A percentile compares a stretch with the other conserved stretches of the same genome.
phyloP scores from a whole-genome alignment of 768 basidiomycete species.

The Hebeloma cylindrosporum region DNA sequence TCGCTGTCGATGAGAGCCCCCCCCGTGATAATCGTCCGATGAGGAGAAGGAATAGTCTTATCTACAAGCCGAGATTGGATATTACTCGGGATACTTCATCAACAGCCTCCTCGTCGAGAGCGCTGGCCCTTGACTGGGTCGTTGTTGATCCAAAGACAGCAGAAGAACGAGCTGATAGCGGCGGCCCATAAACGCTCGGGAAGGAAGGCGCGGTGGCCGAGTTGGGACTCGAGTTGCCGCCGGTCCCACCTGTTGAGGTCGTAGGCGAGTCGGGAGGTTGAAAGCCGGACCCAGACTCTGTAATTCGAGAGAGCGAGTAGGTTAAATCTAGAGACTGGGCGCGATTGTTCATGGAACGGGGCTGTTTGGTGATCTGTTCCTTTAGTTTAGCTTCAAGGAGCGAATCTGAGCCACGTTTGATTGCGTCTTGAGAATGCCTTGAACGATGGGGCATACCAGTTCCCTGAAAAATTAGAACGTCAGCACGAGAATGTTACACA shows the following conservation, averaged over 20 bases:
- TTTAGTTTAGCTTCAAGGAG: constrained; percentile 82
- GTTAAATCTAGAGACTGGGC: constrained; percentile 90
- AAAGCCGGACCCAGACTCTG: constrained; percentile 61
- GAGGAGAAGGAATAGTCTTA: no score
- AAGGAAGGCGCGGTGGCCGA: constrained; percentile 78
- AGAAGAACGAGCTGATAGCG: constrained; percentile 38
- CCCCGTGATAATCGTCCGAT: constrained; percentile 23
- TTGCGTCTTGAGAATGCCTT: constrained; percentile 69
- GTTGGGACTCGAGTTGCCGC: constrained; percentile 76
- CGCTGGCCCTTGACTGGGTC: constrained; percentile 37
- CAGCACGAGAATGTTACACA: constrained; percentile 13
- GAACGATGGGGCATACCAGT: constrained; percentile 68
- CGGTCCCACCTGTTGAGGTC: constrained; percentile 71
- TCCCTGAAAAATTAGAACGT: constrained; percentile 43
- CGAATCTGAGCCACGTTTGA: constrained; percentile 84
- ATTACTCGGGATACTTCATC: constrained; percentile 79
- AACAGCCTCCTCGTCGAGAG: constrained; percentile 55
- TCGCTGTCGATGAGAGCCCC: constrained; percentile 15
- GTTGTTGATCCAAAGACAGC: constrained; percentile 21
- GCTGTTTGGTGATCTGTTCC: constrained; percentile 66
- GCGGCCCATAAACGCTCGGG: constrained; percentile 81
- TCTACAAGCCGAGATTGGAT: constrained; percentile 68
- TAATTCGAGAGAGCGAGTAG: constrained; percentile 78
- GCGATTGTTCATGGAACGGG: constrained; percentile 80
- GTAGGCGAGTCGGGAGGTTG: constrained; percentile 76